Evolutionary conservation across 1,284 basidiomycete species (phyloP), one percentile per base, ranked within the genome.

Genomic region (Sporisorium reilianum): DNA sequence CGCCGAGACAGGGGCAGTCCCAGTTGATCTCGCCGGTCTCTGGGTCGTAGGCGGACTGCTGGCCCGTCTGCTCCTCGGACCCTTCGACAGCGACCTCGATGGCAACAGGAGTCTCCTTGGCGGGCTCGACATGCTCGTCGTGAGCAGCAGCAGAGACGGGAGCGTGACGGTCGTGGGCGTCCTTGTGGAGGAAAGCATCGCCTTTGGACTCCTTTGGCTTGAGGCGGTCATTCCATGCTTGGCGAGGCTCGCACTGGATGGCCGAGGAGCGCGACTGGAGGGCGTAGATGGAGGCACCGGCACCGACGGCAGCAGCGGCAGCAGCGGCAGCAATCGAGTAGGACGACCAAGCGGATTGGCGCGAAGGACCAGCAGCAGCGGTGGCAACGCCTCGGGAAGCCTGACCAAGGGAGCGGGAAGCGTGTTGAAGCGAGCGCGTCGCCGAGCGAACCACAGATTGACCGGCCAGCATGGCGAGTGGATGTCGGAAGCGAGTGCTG

Each of bases 1-100:
- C 97, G 26, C 96, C 96, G 12, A 99, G 90, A 85, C 96, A 99
- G 73, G 84, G 84, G 72, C 84, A 85, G 74, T 85, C 84, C 84
- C 84, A 85, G 65, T 85, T 85, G 66, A 85, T 84, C 66, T 83
- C 77, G 57, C 96, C 96, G 0, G 96, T 99, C 76, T 90, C 93
- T 22, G 95, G 95, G 86, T 99, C 92, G 88, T 87, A 89, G 0
- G 88, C 88, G 14, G 87, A 86, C 71, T 87, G 81, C 64, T 78
- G 74, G 14, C 64, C 71, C 6, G 62, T 54, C 57, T 66, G 48
- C 50, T 73, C 75, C n/a, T 67, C 57, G 32, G 48, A 38, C 51
- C 66, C 75, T 50, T 73, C 77, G 11, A 69, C 73, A 20, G 74
- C 73, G 2, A 76, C 73, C 44, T 78, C 77, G 42, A 75, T 75